Base-by-base conservation (phyloP, 176 grass and related monocot species). In the Chrysopogon serrulatus region DNA sequence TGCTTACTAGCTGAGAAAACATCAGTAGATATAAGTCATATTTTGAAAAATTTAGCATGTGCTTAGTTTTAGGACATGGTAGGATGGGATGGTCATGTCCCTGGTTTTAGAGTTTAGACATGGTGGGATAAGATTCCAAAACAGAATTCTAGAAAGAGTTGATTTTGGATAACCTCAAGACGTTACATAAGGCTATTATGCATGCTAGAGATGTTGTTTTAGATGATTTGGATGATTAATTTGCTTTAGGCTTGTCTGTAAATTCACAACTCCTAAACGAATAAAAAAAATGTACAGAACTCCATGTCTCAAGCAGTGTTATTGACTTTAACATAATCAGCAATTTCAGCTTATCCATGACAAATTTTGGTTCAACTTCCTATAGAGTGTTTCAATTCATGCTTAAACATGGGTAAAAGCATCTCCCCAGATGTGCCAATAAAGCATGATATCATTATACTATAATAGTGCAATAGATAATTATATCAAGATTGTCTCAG, bases 401-500 rank as follows among this genome's bases (percentile, higher is more conserved):
- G 31, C 31, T 64, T 72, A 49, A 59, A 35, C 28, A 35, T 43
- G 45, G 49, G 12, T 65, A 84, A 65, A 57, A 59, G 34, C 56
- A 57, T 74, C 11, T 44, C 16, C 37, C 13, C 6, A 35, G 21
- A 45, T 78, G 30, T 63, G 69, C 7, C 19, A 57, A 77, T 19
- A 85, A 68, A 45, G 33, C 15, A 49, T 48, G 65, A 23, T 49
- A 64, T 40, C 43, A 62, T n/a, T n/a, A 65, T 71, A 10, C 6
- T 27, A 54, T 18, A 8, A 28, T 67, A 63, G 16, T 66, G 57
- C n/a, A 54, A 27, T 13, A 26, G 56, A 26, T 59, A 59, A 26
- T 47, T 61, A 63, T 54, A 74, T 84, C 68, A 84, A 80, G 17
- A 84, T 35, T 66, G 44, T 21, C 14, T 56, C 56, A n/a, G 49